Evolutionary conservation across 768 basidiomycete genomes (phyloP).

Genomic region (Cyathus striatus): DNA sequence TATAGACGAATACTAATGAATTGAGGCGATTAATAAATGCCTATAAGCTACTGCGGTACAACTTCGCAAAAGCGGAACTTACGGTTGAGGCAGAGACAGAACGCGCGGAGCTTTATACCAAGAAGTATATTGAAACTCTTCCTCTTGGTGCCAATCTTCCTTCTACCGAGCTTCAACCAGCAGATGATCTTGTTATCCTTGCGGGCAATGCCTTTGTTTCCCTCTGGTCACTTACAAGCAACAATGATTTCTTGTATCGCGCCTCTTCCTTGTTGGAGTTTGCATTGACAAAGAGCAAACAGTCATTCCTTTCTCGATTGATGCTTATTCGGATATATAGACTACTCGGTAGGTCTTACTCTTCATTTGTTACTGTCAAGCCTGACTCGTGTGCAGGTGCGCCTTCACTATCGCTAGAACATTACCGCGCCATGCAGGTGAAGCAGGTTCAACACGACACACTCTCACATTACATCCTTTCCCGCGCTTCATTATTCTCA

Average conservation of each 20-base stretch:
- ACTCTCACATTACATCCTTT: constrained; percentile 76
- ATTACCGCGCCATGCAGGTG: constrained; percentile 71
- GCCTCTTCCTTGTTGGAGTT: constrained; percentile 69
- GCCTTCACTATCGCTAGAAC: constrained; percentile 66
- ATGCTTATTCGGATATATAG: constrained; percentile 80
- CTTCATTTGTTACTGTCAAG: not conserved
- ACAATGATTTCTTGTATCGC: constrained; percentile 56
- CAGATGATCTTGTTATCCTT: constrained; percentile 79
- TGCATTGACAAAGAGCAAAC: constrained; percentile 65
- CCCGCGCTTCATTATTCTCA: constrained; percentile 76
- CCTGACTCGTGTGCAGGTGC: constrained; percentile 46
- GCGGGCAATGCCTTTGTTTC: constrained; percentile 64
- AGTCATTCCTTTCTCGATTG: constrained; percentile 74
- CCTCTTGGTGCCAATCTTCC: constrained; percentile 62
- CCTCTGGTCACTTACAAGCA: constrained; percentile 52
- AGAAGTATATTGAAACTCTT: constrained; percentile 63
- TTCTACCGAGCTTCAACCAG: constrained; percentile 78
- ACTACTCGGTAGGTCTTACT: constrained; percentile 53
- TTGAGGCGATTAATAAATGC: constrained; percentile 70
- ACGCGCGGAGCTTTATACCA: constrained; percentile 46
- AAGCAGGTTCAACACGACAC: constrained; percentile 91
- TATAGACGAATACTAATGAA: constrained; percentile 43
- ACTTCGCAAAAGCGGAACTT: constrained; percentile 41
- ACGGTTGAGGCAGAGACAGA: constrained; percentile 51
- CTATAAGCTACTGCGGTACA: constrained; percentile 68